Evolutionary conservation across 305 asterid species (phyloP), one percentile per base, ranked within the genome.

Genomic region (Plantago lanceolata): DNA sequence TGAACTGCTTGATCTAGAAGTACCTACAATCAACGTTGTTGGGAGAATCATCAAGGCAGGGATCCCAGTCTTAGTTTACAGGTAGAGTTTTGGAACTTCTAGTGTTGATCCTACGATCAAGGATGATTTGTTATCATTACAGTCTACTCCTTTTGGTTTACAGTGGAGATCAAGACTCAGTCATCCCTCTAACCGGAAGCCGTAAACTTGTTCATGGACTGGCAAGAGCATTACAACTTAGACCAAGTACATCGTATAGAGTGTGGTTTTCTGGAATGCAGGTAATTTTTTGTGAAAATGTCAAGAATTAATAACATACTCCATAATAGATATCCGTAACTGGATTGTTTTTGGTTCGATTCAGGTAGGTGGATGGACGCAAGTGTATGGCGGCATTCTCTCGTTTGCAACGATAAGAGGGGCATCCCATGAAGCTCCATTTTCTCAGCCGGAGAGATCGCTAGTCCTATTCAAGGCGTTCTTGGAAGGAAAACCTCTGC

Each of bases 161-260:
- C 84, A 89, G 96, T 63, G 96, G 95, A 0, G 96, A 89, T 82
- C 96, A 89, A 75, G 96, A 89, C 77, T 89, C 95, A 3, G 95
- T 86, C 44, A 78, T 89, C 56, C 95, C 96, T 19, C 70, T 86
- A 47, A 86, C 89, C 0, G 96, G 96, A 47, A 86, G 82, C 15
- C 82, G 96, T 29, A 78, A 63, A 59, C 70, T 86, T 59, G 93
- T 84, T 29, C 85, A 83, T 65, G 70, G 70, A 33, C 76, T 86
- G 48, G 95, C 93, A 1, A 59, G 76, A 14, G 61, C 75, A 60
- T 56, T 89, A 9, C 68, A 71, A 68, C 57, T 86, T 53, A 75
- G 40, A 15, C 76, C 90, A 3, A 84, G 75, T 20, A 75, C 81
- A 19, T 83, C 96, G 21, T 89, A 89, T 49, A 63, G 95, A 67